Conservation (phyloP, 768 basidiomycete species). For the Krasilnikovozyma curviuscula region DNA sequence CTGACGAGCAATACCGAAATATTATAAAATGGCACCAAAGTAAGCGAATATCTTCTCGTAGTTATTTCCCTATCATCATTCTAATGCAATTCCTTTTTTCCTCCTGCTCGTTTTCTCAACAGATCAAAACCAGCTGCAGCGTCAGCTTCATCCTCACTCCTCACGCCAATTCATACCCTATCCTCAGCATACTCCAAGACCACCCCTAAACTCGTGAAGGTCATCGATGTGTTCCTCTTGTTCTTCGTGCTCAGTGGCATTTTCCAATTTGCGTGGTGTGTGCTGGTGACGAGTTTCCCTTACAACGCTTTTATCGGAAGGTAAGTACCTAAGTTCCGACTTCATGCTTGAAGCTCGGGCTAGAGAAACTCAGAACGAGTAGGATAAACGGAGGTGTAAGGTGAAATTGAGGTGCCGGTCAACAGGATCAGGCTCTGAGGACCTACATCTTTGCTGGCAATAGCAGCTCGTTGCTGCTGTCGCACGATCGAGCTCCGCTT, state of each 20-base stretch:
- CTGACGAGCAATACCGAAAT: too few species aligned
- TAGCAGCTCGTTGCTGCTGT: too few species aligned
- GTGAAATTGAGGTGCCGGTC: not conserved
- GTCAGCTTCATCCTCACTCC: conserved; percentile 4
- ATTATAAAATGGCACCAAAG: too few species aligned
- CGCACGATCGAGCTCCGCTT: too few species aligned
- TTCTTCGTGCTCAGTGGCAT: conserved; percentile 84
- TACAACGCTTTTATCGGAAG: conserved; percentile 95
- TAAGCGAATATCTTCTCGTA: too few species aligned
- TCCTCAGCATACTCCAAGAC: conserved; percentile 57
- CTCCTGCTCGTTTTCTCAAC: too few species aligned
- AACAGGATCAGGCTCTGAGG: too few species aligned
- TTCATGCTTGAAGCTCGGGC: not conserved
- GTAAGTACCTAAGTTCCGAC: conserved; percentile 33
- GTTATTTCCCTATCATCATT: too few species aligned
- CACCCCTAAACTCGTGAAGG: conserved; percentile 70
- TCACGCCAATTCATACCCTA: conserved; percentile 30
- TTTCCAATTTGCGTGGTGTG: conserved; percentile 75
- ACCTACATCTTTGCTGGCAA: too few species aligned
- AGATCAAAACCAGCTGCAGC: too few species aligned
- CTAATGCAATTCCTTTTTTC: too few species aligned
- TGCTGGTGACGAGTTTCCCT: conserved; percentile 77
- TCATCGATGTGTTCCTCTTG: conserved; percentile 78
- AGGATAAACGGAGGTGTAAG: not conserved
- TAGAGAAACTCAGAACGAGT: too few species aligned